These are phyloP conservation scores for Cercis canadensis DNA, from an alignment of 306 rosid genomes.

Conservation along the genomic window DNA sequence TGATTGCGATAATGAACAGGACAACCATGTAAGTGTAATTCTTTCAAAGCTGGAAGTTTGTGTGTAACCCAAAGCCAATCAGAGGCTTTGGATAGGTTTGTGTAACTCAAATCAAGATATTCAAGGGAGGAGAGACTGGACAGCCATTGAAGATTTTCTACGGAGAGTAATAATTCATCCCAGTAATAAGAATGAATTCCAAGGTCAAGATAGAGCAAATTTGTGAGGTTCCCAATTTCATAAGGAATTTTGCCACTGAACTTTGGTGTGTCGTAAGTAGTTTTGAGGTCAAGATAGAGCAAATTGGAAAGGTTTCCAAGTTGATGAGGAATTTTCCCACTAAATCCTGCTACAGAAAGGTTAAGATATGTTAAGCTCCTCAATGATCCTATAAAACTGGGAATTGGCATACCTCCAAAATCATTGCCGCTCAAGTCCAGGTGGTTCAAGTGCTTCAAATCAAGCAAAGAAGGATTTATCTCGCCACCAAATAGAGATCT, in stretches of 20 bases:
- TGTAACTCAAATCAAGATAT: neutral
- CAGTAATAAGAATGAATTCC: neutral
- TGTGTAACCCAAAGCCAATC: constrained; percentile 31
- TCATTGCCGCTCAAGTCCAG: neutral
- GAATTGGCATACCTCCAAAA: neutral
- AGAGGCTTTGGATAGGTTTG: neutral
- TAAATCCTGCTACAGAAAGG: neutral
- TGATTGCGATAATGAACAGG: neutral
- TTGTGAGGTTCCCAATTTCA: constrained; percentile 33
- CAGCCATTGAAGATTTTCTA: constrained; percentile 18
- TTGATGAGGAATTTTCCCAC: neutral
- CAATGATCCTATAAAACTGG: neutral
- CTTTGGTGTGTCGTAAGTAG: no score
- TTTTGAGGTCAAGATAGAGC: no score
- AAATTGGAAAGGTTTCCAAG: no score
- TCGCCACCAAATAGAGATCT: neutral
- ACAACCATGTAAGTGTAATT: neutral
- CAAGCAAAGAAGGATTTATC: neutral
- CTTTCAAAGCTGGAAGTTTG: constrained; percentile 8
- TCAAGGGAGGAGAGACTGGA: constrained; percentile 1
- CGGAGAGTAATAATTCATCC: neutral
- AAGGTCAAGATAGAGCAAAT: neutral
- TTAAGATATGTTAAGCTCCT: neutral
- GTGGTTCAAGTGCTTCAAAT: neutral
- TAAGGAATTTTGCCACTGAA: constrained; percentile 6